Percentiles rank a stretch among this genome's conserved stretches.
phyloP scores from a whole-genome alignment of 2,329 filamentous ascomycete genomes.

The Gyromitra esculenta region DNA sequence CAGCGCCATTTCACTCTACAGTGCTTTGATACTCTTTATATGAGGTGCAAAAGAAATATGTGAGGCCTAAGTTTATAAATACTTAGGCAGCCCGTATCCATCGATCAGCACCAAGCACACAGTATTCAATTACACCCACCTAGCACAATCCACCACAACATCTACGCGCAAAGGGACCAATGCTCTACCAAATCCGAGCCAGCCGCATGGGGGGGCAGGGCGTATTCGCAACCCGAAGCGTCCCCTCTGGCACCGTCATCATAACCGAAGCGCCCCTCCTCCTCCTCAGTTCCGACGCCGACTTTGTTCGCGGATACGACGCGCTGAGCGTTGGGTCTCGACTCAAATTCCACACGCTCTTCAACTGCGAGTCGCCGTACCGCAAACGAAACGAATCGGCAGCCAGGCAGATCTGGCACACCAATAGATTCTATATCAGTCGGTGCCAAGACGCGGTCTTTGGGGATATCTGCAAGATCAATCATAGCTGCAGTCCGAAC shows the following conservation, averaged over 20 bases:
- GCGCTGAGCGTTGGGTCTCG: not conserved
- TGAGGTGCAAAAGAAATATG: too few species aligned
- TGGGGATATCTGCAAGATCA: not conserved
- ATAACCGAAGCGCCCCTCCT: not conserved
- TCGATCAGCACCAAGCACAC: not conserved
- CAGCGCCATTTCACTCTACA: too few species aligned
- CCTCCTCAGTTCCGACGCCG: not conserved
- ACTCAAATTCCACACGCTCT: not conserved
- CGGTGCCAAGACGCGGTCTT: not conserved
- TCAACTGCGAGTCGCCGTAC: not conserved
- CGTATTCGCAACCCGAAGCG: not conserved
- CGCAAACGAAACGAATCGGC: not conserved
- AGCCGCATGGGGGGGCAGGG: not conserved
- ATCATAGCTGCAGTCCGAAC: conserved; percentile 3
- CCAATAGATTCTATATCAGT: not conserved
- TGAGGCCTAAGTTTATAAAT: not conserved
- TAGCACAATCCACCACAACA: not conserved
- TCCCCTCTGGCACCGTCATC: not conserved
- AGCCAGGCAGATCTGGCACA: not conserved
- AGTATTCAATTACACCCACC: not conserved
- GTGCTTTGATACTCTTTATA: too few species aligned
- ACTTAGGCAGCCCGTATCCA: not conserved
- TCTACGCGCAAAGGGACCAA: not conserved
- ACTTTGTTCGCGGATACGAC: not conserved
- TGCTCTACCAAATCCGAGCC: not conserved